A percentile compares a stretch with the other conserved stretches of the same genome.
phyloP scores from a whole-genome alignment of 1,284 basidiomycete genomes.

The Xerocomus nothofagi region DNA sequence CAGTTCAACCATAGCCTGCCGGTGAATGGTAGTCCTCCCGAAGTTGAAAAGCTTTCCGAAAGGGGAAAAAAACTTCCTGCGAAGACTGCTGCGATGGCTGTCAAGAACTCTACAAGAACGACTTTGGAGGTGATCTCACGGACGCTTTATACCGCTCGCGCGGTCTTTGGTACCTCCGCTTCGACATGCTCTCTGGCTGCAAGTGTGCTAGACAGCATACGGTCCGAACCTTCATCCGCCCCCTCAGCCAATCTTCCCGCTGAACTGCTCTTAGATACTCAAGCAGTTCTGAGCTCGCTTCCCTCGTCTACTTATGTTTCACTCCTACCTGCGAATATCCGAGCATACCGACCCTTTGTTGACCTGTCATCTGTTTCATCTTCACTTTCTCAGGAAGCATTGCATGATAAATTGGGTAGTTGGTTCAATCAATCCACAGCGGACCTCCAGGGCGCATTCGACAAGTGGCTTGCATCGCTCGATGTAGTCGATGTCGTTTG shows the following conservation, averaged over 20 bases:
- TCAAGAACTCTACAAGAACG: slow-evolving; percentile 51
- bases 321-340: slow-evolving; percentile 61
- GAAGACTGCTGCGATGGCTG: slow-evolving; percentile 22
- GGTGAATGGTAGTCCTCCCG: slow-evolving; percentile 39
- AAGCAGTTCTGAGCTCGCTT: slow-evolving; percentile 56
- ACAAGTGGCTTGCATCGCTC: slow-evolving; percentile 59
- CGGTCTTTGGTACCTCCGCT: slow-evolving; percentile 46
- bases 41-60: slow-evolving; percentile 16
- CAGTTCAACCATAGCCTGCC: neutral
- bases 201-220: slow-evolving; percentile 57
- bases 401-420: slow-evolving; percentile 48
- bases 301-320: slow-evolving; percentile 73
- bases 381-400: slow-evolving; percentile 42
- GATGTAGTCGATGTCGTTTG: slow-evolving; percentile 63
- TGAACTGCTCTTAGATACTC: slow-evolving; percentile 63
- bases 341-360: slow-evolving; percentile 72
- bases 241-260: slow-evolving; percentile 41
- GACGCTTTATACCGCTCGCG: slow-evolving; percentile 55
- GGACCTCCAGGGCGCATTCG: slow-evolving; percentile 45
- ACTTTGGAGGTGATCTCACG: slow-evolving; percentile 54
- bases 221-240: slow-evolving; percentile 42
- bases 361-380: slow-evolving; percentile 60
- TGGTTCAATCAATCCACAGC: slow-evolving; percentile 62
- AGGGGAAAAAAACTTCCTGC: slow-evolving; percentile 17
- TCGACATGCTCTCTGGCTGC: slow-evolving; percentile 51